Evolutionary conservation across 345 rosid genomes (phyloP).

Genomic region (sweet orange (Citrus sinensis)): DVS_A1.0 CM039161.1:22395501-22396000

Average conservation of each 20-base stretch:
- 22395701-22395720: constrained; percentile 86
- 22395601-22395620: constrained; percentile 86
- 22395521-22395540: constrained; percentile 93
- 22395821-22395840: constrained; percentile 94
- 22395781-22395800: constrained; percentile 94
- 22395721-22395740: constrained; percentile 98
- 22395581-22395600: constrained; percentile 98
- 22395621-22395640: constrained; percentile 52
- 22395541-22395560: constrained; percentile 93
- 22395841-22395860: constrained; percentile 95
- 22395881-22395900: constrained; percentile 84
- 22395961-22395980: constrained; percentile 96
- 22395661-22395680: constrained; percentile 95
- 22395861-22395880: constrained; percentile 77
- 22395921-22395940: constrained; percentile 70
- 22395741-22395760: constrained; percentile 75
- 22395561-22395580: constrained; percentile 70
- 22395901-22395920: constrained; percentile 59
- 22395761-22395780: constrained; percentile 86
- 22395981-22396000: constrained; percentile 85
- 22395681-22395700: constrained; percentile 88
- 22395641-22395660: constrained; percentile 83
- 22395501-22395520: constrained; percentile 71
- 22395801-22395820: constrained; percentile 90
- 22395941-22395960: constrained; percentile 96